Conservation (phyloP, 2,329 filamentous ascomycete genomes). For the Fusarium papillatum region DNA sequence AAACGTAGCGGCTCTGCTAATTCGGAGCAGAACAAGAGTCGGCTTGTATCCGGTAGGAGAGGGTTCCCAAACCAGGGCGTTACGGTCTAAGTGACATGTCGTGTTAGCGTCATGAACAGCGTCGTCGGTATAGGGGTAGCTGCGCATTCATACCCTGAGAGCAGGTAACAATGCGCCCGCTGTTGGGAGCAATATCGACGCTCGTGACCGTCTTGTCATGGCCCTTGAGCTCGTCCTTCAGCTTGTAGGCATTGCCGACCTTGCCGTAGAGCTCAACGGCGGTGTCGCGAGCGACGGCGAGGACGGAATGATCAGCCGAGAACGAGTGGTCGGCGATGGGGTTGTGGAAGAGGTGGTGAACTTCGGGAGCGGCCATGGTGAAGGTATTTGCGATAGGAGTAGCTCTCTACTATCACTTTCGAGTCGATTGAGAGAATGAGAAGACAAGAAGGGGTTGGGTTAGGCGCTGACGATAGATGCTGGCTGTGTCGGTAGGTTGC, state of each 20-base stretch:
- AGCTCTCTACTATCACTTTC: slow-evolving; percentile 94
- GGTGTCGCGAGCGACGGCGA: slow-evolving; percentile 93
- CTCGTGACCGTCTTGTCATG: slow-evolving; percentile 98
- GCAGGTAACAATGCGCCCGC: slow-evolving; percentile 95
- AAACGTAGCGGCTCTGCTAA: slow-evolving; percentile 96
- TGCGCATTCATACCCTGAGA: slow-evolving; percentile 79
- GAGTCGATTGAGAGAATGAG: slow-evolving; percentile 28
- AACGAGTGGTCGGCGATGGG: slow-evolving; percentile 99
- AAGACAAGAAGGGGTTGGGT: slow-evolving; percentile 26
- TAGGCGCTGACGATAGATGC: slow-evolving; percentile 36
- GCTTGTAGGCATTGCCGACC: slow-evolving; percentile 80
- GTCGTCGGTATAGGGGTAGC: slow-evolving; percentile 1
- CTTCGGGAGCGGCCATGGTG: slow-evolving; percentile 87
- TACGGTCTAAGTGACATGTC: slow-evolving; percentile 76
- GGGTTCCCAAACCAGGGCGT: slow-evolving; percentile 98
- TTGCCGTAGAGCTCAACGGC: slow-evolving; percentile 89
- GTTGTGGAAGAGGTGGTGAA: slow-evolving; percentile 96
- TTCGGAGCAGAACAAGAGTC: slow-evolving; percentile 94
- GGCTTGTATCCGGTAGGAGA: slow-evolving; percentile 96
- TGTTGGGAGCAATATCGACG: slow-evolving; percentile 93
- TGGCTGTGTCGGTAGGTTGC: slow-evolving; percentile 23
- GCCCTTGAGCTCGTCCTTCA: slow-evolving; percentile 94
- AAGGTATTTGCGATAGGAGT: slow-evolving; percentile 57
- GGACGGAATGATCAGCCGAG: slow-evolving; percentile 88
- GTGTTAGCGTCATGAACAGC: slow-evolving; percentile 16